Base-by-base conservation (phyloP, 257 asterid genomes). In the Plantago ovata region DNA sequence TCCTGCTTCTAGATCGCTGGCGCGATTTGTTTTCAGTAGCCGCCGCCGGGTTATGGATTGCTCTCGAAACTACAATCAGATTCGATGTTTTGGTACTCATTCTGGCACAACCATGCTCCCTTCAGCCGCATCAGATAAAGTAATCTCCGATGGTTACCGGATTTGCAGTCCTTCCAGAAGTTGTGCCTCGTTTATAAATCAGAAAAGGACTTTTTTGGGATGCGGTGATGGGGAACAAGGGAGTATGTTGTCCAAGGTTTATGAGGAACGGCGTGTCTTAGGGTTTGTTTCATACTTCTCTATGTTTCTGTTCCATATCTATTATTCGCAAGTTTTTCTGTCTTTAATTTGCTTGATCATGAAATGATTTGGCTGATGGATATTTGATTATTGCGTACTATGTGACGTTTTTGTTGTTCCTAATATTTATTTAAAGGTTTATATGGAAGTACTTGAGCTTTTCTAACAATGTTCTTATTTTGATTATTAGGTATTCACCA, bases 151-250 rank as follows among this genome's bases (percentile, higher is more conserved):
- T 43, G 59, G 71, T 61, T 52, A 13, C 68, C 52, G 55, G 72
- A 52, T 55, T 45, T 15, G 18, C 58, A 66, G 38, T 61, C 63
- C 47, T 49, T 50, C 68, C 3, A 24, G 32, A 24, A 24, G 5
- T 36, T 19, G 9, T 55, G 10, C 23, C 10, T 55, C 32, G 28
- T 60, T 65, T 38, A 56, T 20, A 6, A 56, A 11, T 56, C 92
- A 89, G 68, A 79, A 62, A 71, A 83, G 99, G 66, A 74, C 76
- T 47, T 93, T 93, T 75, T 70, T 93, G 78, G 97, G 99, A 40
- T 80, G 91, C 51, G 85, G 90, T 40, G 96, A 84, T 78, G 99
- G 91, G 16, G 86, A 75, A 38, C 94, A 84, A 53, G 95, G 94
- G 58, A 63, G 61, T 47, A 63, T 70, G 73, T 65, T 89, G 3